Evolutionary conservation across 2,329 filamentous ascomycete genomes (phyloP), one percentile per base, ranked within the genome.

Genomic region (Lachnellula arida): DNA sequence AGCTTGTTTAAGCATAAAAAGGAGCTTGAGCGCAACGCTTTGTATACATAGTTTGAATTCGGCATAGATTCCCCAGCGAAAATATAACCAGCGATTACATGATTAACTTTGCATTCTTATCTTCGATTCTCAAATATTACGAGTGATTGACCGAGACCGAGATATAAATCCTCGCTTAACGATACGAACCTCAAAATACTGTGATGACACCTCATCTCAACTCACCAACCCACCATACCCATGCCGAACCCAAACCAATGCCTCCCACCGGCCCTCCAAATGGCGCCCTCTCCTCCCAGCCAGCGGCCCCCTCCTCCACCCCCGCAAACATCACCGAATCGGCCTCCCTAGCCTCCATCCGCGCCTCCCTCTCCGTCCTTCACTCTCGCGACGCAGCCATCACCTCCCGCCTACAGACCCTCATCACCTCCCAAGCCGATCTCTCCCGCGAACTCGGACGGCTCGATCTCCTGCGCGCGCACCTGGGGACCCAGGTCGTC

Each of bases 401-500:
- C 60, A 90, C 87, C 0, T 78, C 80, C 53, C 87, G 85, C 46
- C 84, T 97, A 46, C 84, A 93, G 71, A 77, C 81, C 51, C 82
- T 97, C 52, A 76, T 97, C 49, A 84, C 87, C 60, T 91, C 89
- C 0, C 91, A 97, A 70, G 85, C 89, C 59, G 89, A 96, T 68
- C 82, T 99, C 49, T 87, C 88, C 19, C 88, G 91, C 63, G 91
- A 97, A 67, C 80, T 99, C 50, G 86, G 86, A 58, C 88, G 93
- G 17, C 81, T 99, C 60, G 94, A 99, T 73, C 80, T 96, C 32
- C 81, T 97, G 53, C 89, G 94, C 63, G 92, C 92, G 43, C 88
- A 92, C 61, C 81, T 97, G 34, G 91, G 91, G 56, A 84, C 91
- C 5, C 94, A 97, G 70, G 89, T 88, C 50, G 88, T 92, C 67